Base-by-base conservation (phyloP, 192 early-diverging fungal species). In the Coemansia sp. region DNA sequence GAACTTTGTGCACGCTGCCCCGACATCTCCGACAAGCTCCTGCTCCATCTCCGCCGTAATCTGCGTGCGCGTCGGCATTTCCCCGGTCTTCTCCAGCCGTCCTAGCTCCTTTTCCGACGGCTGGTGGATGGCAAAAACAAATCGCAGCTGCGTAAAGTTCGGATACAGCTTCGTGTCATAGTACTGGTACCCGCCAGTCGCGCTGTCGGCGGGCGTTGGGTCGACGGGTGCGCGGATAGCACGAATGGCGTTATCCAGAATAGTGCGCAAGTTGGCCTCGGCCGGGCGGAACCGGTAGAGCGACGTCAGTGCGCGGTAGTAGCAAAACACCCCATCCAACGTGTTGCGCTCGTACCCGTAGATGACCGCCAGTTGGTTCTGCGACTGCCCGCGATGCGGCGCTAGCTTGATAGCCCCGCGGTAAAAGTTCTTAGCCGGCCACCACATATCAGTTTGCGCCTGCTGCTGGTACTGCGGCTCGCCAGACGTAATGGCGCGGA, bases 351-450 rank as follows among this genome's bases (percentile, higher is more conserved):
- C 79, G 55, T 76, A 73, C 1, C 79, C 79, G 44, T 65, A 66
- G 53, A 81, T 66, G 10, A 81, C 79, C 1, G 74, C 79, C 70
- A 81, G 70, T 65, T 81, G 79, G 68, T 81, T 81, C 23, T 81
- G 71, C 4, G 79, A 51, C 71, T 81, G 79, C 0, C 79, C 79
- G 32, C 79, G 79, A 39, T 73, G 74, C 36, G 79, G 79, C 38
- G 79, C 79, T 67, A 81, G 60, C 10, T 64, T 58, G 31, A 75
- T 76, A 5, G 79, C 79, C 1, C 64, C 70, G 44, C 67, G 71
- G 60, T 81, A 81, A 60, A 81, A 73, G 63, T 42, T 72, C 62
- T 81, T 81, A 12, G 79, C 79, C 27, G 64, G 41, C 74, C 68
- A 75, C 79, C 79, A 81, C 29, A 70, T 15, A 32, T 75, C 66